Percentiles rank a stretch among this genome's conserved stretches.
phyloP scores from a whole-genome alignment of 2,329 filamentous ascomycete genomes.

The Calonectria fujianensis region DNA sequence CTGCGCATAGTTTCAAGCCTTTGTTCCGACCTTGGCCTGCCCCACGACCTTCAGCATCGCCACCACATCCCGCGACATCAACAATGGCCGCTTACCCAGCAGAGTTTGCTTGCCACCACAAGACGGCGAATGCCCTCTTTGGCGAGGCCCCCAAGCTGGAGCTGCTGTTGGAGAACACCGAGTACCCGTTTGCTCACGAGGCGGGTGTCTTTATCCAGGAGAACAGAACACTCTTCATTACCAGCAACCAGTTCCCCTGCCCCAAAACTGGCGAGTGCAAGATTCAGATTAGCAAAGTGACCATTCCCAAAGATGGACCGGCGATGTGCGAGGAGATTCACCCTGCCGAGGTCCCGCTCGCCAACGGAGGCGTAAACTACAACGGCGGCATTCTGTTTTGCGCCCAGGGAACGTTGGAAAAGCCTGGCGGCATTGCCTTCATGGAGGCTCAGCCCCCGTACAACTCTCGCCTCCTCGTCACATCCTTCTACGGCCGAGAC shows the following conservation, averaged over 20 bases:
- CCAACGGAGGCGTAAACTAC: slow-evolving; percentile 71
- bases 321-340: slow-evolving; percentile 58
- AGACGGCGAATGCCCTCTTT: slow-evolving; percentile 54
- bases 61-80: neutral
- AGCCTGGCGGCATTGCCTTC: slow-evolving; percentile 55
- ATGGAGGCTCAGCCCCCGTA: slow-evolving; percentile 60
- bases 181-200: slow-evolving; percentile 70
- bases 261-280: slow-evolving; percentile 46
- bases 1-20: slow-evolving; percentile 12
- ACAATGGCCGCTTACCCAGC: slow-evolving; percentile 22
- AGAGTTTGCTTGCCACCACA: slow-evolving; percentile 41
- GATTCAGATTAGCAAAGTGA: slow-evolving; percentile 57
- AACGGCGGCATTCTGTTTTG: slow-evolving; percentile 63
- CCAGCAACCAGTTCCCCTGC: slow-evolving; percentile 58
- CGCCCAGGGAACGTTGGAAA: slow-evolving; percentile 59
- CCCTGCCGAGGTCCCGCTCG: slow-evolving; percentile 62
- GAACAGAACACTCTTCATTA: slow-evolving; percentile 58
- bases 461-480: slow-evolving; percentile 56
- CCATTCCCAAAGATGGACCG: slow-evolving; percentile 42
- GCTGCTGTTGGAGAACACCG: slow-evolving; percentile 60
- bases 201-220: slow-evolving; percentile 61
- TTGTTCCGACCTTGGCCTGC: slow-evolving; percentile 10
- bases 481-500: slow-evolving; percentile 64
- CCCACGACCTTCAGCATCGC: slow-evolving; percentile 5
- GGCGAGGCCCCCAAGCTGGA: slow-evolving; percentile 61